Conservation (phyloP, 768 basidiomycete genomes). For the Thelephora ganbajun region DNA sequence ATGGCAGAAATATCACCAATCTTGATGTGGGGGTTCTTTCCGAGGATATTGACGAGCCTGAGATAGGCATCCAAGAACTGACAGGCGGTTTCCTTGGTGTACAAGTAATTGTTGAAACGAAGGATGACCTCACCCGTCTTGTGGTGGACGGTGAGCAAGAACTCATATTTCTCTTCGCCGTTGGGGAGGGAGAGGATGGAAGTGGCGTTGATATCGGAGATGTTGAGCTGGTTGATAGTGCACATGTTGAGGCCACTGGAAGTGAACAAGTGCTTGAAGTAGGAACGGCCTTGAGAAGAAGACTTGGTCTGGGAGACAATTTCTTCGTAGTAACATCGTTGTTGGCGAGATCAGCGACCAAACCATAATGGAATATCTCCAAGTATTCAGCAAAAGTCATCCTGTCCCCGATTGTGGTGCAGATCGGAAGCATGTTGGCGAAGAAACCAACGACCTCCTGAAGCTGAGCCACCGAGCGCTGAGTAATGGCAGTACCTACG, state of each 20-base stretch:
- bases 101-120: slow-evolving; percentile 17
- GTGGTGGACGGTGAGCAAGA: slow-evolving; percentile 14
- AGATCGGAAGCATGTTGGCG: slow-evolving; percentile 18
- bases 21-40: slow-evolving; percentile 3
- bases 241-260: slow-evolving; percentile 17
- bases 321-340: slow-evolving; percentile 20
- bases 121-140: slow-evolving; percentile 14
- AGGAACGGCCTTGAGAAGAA: slow-evolving; percentile 13
- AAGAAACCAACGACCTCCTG: slow-evolving; percentile 17
- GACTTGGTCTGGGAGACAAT: slow-evolving; percentile 16
- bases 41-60: slow-evolving; percentile 14
- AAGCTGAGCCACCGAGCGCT: slow-evolving; percentile 16
- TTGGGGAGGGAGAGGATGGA: slow-evolving; percentile 12
- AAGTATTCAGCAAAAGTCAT: slow-evolving; percentile 15
- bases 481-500: slow-evolving; percentile 18
- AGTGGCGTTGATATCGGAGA: background rate
- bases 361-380: slow-evolving; percentile 10
- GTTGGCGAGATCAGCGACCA: slow-evolving; percentile 12
- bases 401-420: slow-evolving; percentile 14
- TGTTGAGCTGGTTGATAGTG: slow-evolving; percentile 13
- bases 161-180: slow-evolving; percentile 14
- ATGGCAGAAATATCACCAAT: slow-evolving; percentile 8
- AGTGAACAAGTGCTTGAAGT: slow-evolving; percentile 20
- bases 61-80: slow-evolving; percentile 18
- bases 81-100: slow-evolving; percentile 15